Percentiles rank a stretch among this genome's conserved stretches.
Evolutionary conservation across 129 eudicot species (phyloP).

Genomic region (Pittosporum tobira): DNA sequence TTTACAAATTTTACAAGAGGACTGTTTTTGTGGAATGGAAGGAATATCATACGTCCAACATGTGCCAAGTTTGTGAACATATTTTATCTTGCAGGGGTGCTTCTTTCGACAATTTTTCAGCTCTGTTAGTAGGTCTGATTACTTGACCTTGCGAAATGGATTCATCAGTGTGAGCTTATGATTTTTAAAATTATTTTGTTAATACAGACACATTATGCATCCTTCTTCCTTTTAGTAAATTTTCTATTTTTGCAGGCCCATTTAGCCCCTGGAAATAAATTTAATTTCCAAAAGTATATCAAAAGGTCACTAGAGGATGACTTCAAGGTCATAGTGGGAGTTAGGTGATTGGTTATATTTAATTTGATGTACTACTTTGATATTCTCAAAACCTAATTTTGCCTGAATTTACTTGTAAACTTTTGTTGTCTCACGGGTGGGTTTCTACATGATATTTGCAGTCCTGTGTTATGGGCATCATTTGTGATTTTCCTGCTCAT

Average conservation of each 20-base stretch:
- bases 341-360: constrained; percentile 31
- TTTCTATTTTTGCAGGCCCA: constrained; percentile 43
- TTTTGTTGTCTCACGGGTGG: constrained; percentile 7
- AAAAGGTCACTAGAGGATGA: constrained; percentile 66
- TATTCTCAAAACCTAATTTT: neutral
- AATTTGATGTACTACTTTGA: constrained; percentile 2
- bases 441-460: constrained; percentile 25
- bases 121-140: constrained; percentile 81
- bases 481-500: constrained; percentile 85
- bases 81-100: constrained; percentile 51
- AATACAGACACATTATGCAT: neutral
- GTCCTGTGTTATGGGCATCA: constrained; percentile 92
- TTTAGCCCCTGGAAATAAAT: constrained; percentile 50
- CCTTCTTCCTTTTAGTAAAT: neutral
- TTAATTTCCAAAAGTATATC: constrained; percentile 55
- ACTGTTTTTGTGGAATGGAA: too few relatives aligned
- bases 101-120: constrained; percentile 74
- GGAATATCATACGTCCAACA: neutral
- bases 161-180: constrained; percentile 60
- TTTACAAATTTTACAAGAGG: too few relatives aligned
- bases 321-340: constrained; percentile 56
- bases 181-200: neutral
- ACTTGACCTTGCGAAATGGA: constrained; percentile 82
- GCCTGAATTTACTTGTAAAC: neutral
- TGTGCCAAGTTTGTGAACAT: neutral